These are phyloP conservation scores for Loxodes magnus DNA, from an alignment of 73 alveolate species.

Conservation along the genomic window DNA sequence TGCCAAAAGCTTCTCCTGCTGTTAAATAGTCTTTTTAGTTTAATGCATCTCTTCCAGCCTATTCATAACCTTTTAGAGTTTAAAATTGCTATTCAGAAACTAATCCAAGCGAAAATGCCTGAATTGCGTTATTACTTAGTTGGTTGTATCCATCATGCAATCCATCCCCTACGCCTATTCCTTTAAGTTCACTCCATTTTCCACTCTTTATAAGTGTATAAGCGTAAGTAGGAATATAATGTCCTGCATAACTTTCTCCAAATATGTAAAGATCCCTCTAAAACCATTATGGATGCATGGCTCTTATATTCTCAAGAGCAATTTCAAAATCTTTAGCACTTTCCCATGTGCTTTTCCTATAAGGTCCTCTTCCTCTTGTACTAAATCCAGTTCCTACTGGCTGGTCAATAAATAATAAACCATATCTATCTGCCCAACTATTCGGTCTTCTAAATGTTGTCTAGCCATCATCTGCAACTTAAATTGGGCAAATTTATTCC, in stretches of 20 bases:
- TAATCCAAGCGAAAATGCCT: no score
- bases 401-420: conserved; percentile 33
- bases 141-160: no score
- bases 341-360: no score
- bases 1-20: no score
- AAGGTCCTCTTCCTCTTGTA: neutral
- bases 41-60: no score
- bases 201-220: no score
- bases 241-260: conserved; percentile 95
- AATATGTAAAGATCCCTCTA: conserved; percentile 58
- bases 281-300: conserved; percentile 40
- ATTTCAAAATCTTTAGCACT: conserved; percentile 20
- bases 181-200: no score
- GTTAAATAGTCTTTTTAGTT: no score
- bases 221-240: conserved; percentile 80
- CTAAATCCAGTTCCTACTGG: conserved; percentile 59
- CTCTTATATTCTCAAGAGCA: conserved; percentile 34
- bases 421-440: conserved; percentile 64
- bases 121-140: no score
- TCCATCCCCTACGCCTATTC: no score
- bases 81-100: no score
- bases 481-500: conserved; percentile 82
- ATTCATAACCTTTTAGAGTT: no score
- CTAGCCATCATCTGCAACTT: conserved; percentile 23
- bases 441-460: conserved; percentile 33